phyloP scores from a whole-genome alignment of 257 asterid species.

The Asclepias syriaca region DNA sequence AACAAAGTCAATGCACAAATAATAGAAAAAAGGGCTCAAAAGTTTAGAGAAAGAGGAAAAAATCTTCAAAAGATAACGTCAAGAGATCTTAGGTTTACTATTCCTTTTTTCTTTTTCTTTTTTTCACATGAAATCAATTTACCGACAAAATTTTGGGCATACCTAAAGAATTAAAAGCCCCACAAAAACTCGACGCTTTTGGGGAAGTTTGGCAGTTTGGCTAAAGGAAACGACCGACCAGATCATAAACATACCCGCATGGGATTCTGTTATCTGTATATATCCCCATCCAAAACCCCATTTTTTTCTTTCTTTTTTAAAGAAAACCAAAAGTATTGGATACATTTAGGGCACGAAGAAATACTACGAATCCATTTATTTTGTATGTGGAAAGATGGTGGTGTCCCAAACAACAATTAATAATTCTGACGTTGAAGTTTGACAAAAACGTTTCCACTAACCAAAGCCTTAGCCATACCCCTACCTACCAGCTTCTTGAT shows the following conservation, averaged over 20 bases:
- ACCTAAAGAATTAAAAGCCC: neutral
- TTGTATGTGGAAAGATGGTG: too few species aligned
- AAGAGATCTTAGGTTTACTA: neutral
- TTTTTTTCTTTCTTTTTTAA: neutral
- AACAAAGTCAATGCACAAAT: conserved; percentile 15
- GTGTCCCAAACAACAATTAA: neutral
- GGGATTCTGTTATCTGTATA: neutral
- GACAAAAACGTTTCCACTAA: neutral
- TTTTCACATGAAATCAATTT: too few species aligned
- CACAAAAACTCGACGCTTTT: neutral
- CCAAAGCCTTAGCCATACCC: neutral
- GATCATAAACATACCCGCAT: neutral
- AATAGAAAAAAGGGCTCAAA: conserved; percentile 1
- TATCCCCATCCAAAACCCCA: neutral
- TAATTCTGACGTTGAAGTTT: conserved; percentile 2
- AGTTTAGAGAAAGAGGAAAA: neutral
- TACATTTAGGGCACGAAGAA: too few species aligned
- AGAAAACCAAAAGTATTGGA: too few species aligned
- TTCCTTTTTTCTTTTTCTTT: neutral
- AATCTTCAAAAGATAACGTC: neutral
- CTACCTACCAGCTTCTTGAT: neutral
- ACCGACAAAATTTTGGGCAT: neutral
- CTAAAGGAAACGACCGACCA: neutral
- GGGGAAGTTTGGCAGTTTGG: neutral
- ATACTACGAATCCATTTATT: too few species aligned